A percentile compares a stretch with the other conserved stretches of the same genome.
phyloP scores from a whole-genome alignment of 2,329 filamentous ascomycete species.

The Colletotrichum chlorophyti region DNA sequence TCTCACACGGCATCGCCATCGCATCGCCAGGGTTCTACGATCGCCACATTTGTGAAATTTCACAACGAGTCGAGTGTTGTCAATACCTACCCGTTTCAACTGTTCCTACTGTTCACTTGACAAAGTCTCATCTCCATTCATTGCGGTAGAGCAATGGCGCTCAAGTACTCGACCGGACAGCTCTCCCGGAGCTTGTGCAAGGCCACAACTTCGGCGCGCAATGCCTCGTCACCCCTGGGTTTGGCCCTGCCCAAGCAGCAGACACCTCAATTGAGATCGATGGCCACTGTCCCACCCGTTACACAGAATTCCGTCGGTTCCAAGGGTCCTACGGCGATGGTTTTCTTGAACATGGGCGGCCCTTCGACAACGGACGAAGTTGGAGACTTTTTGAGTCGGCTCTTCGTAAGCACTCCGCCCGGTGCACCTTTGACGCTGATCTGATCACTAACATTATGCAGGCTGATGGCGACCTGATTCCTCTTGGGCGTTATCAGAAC shows the following conservation, averaged over 20 bases:
- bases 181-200: conserved; percentile 40
- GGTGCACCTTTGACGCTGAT: neutral
- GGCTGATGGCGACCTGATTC: conserved; percentile 94
- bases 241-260: conserved; percentile 37
- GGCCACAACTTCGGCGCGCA: conserved; percentile 25
- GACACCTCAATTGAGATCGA: conserved; percentile 49
- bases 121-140: neutral
- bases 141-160: conserved; percentile 41
- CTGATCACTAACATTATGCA: conserved; percentile 50
- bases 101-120: neutral
- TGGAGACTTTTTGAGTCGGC: conserved; percentile 83
- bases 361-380: conserved; percentile 90
- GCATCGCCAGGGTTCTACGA: conserved; percentile 13
- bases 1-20: conserved; percentile 1
- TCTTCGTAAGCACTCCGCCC: conserved; percentile 74
- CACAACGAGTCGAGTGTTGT: neutral
- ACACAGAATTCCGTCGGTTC: conserved; percentile 76
- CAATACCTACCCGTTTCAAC: neutral
- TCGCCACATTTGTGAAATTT: conserved; percentile 15
- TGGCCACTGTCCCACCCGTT: conserved; percentile 77
- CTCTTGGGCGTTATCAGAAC: conserved; percentile 87
- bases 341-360: conserved; percentile 99
- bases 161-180: conserved; percentile 46
- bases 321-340: conserved; percentile 92
- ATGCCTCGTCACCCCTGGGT: conserved; percentile 23